phyloP scores from a whole-genome alignment of 2,329 filamentous ascomycete species.

The Cercospora sp. region DNA sequence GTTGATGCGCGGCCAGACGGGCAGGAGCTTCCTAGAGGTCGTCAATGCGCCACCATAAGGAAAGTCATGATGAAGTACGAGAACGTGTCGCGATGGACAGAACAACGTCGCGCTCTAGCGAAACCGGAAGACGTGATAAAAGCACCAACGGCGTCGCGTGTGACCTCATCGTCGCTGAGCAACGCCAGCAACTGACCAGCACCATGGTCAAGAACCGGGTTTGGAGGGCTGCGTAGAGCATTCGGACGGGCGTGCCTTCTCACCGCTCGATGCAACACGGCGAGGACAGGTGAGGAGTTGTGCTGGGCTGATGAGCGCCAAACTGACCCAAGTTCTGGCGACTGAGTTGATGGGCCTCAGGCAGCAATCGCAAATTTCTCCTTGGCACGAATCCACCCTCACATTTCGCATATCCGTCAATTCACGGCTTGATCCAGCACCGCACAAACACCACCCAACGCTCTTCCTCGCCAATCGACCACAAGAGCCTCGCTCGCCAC shows the following conservation, averaged over 20 bases:
- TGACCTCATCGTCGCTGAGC: conserved; percentile 13
- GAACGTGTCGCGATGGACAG: neutral
- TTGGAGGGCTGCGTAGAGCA: neutral
- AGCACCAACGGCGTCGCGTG: conserved; percentile 5
- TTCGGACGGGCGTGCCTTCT: neutral
- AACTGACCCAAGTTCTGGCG: neutral
- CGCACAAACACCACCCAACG: conserved; percentile 20
- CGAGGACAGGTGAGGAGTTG: neutral
- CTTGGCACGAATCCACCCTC: neutral
- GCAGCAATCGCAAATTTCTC: neutral
- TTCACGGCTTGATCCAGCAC: neutral
- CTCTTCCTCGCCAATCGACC: conserved; percentile 12
- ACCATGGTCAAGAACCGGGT: neutral
- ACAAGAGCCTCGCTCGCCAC: conserved; percentile 20
- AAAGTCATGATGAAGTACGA: neutral
- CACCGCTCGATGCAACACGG: neutral
- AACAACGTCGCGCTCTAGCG: neutral
- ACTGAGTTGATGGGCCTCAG: neutral
- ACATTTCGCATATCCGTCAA: conserved; percentile 1
- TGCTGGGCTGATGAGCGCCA: neutral
- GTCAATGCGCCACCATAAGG: neutral
- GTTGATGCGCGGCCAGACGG: neutral
- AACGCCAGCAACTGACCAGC: neutral
- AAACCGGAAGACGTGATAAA: neutral
- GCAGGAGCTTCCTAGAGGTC: neutral